Evolutionary conservation across 1,284 basidiomycete genomes (phyloP), one percentile per base, ranked within the genome.

Genomic region (Sporisorium reilianum): DNA sequence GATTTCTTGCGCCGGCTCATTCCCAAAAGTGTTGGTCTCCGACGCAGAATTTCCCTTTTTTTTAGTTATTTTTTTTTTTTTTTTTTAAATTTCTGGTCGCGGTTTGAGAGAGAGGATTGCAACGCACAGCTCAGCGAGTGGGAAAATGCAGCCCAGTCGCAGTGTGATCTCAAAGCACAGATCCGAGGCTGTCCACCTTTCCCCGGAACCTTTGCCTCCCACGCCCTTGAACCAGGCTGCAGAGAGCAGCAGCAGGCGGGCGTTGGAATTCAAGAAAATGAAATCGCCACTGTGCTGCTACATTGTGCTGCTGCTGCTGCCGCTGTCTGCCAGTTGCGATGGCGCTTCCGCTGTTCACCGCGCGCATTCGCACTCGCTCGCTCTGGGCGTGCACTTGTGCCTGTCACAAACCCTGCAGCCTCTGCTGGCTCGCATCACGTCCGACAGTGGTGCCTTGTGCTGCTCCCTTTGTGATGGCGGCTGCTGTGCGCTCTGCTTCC

Each of bases 101-200:
- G 45, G 26, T 28, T 30, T 22, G 5, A 20, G 28, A 48, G 28
- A 48, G 46, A 48, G 46, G 46, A 48, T 48, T 48, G 46, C 46
- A 48, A 20, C 26, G n/a, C n/a, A 48, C 46, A 48, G 46, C 3
- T 46, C 12, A 2, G 42, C 16, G n/a, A 16, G 36, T 3, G 36
- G 14, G 0, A 16, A 46, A 45, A 26, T 26, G 45, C 28, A 30
- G 45, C 45, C n/a, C 25, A 1, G 23, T 22, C 16, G 44, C 44
- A 28, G 11, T 46, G 45, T 46, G 45, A 46, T 46, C 45, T 46
- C 45, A 45, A 28, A 18, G 16, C 44, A 46, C 45, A 46, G 45
- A 46, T n/a, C 28, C 45, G 45, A 46, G 26, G 16, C 23, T 2
- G 38, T 5, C 38, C 5, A 16, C 28, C 25, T 46, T 48, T 48